Conservation (phyloP, 257 asterid species). For the Thymus mandschuricus region DNA sequence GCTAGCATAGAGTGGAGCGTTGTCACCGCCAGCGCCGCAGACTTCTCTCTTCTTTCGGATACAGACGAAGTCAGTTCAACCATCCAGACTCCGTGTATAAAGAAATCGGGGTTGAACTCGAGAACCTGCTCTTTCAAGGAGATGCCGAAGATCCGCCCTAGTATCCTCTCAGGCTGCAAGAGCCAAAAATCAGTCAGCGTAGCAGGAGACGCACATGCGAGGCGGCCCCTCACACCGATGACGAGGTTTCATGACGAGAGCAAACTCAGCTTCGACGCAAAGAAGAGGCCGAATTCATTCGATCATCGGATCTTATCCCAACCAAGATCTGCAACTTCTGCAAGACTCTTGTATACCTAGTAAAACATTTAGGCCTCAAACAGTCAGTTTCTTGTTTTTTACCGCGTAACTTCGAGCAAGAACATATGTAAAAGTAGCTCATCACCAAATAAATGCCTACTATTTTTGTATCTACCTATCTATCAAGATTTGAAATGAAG, state of each 20-base stretch:
- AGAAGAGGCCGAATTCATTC: constrained; percentile 45
- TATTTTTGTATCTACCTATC: constrained; percentile 1
- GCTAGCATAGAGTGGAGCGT: constrained; percentile 93
- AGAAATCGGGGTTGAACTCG: constrained; percentile 24
- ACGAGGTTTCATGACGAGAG: constrained; percentile 49
- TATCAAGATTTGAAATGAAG: background rate
- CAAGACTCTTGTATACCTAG: constrained; percentile 42
- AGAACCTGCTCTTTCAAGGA: constrained; percentile 36
- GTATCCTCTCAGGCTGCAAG: constrained; percentile 69
- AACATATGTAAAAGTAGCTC: constrained; percentile 4
- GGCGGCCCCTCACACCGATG: constrained; percentile 40
- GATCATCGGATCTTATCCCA: constrained; percentile 38
- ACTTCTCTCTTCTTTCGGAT: constrained; percentile 63
- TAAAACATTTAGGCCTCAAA: background rate
- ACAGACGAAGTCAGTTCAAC: constrained; percentile 40
- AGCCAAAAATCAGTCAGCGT: constrained; percentile 69
- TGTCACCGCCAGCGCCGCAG: constrained; percentile 74
- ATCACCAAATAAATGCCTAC: constrained; percentile 10
- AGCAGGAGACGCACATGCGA: constrained; percentile 57
- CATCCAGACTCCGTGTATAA: constrained; percentile 23
- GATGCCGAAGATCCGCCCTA: constrained; percentile 44
- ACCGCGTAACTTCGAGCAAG: constrained; percentile 17
- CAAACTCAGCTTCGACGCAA: constrained; percentile 41
- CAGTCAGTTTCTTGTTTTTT: constrained; percentile 1
- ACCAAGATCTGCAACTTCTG: constrained; percentile 38